Percentiles rank a stretch among this genome's conserved stretches.
Evolutionary conservation across 2,329 filamentous ascomycete genomes (phyloP).

Genomic region (Remersonia thermophila): DNA sequence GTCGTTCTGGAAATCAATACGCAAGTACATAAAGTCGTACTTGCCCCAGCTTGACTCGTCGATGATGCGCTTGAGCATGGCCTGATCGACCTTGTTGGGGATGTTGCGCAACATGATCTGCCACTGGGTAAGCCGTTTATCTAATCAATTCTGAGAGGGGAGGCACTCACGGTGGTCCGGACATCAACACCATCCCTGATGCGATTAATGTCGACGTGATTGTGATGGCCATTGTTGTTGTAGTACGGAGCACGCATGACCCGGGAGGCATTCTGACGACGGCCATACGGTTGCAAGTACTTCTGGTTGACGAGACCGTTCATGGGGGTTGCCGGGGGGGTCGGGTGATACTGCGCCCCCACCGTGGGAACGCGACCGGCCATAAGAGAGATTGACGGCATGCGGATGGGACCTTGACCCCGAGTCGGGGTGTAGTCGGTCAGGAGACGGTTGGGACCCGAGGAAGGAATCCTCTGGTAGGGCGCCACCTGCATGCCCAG

Average conservation of each 20-base stretch:
- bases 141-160: background rate
- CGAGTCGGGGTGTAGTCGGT: slow-evolving; percentile 23
- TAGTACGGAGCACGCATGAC: slow-evolving; percentile 35
- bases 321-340: slow-evolving; percentile 22
- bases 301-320: slow-evolving; percentile 29
- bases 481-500: slow-evolving; percentile 27
- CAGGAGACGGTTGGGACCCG: slow-evolving; percentile 21
- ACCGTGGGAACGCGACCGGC: slow-evolving; percentile 10
- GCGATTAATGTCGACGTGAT: slow-evolving; percentile 48
- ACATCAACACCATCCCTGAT: slow-evolving; percentile 58
- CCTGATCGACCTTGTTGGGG: slow-evolving; percentile 75
- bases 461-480: slow-evolving; percentile 21
- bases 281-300: slow-evolving; percentile 22
- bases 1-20: slow-evolving; percentile 76
- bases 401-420: slow-evolving; percentile 13
- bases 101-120: slow-evolving; percentile 93
- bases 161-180: slow-evolving; percentile 53
- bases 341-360: slow-evolving; percentile 19
- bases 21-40: slow-evolving; percentile 91
- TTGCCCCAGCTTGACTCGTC: slow-evolving; percentile 67
- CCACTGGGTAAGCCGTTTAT: slow-evolving; percentile 5
- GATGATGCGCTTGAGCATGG: slow-evolving; percentile 65
- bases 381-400: too few relatives aligned
- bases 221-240: slow-evolving; percentile 41
- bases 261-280: slow-evolving; percentile 34